Conservation (phyloP, 2,329 filamentous ascomycete species). For the Neonectria ditissima region DNA sequence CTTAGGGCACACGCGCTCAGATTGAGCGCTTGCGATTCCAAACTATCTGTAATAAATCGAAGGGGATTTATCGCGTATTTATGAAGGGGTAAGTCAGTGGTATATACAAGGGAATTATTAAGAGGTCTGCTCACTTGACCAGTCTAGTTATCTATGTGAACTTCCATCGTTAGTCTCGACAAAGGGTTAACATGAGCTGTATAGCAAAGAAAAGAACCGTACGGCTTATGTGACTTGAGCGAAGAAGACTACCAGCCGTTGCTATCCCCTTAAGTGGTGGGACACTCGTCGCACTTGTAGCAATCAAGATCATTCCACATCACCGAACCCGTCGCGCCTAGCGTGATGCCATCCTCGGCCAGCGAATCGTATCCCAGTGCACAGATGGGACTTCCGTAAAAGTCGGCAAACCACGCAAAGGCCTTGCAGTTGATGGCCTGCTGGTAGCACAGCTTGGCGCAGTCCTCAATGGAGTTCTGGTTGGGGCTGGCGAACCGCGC, state of each 20-base stretch:
- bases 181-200: neutral
- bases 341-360: conserved; percentile 9
- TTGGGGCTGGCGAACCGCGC: conserved; percentile 13
- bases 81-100: neutral
- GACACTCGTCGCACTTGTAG: conserved; percentile 12
- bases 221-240: no score
- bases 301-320: conserved; percentile 17
- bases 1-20: neutral
- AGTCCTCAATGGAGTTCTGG: conserved; percentile 10
- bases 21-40: neutral
- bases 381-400: conserved; percentile 3
- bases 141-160: neutral
- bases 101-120: neutral
- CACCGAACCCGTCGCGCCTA: neutral
- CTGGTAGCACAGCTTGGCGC: conserved; percentile 16
- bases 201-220: no score
- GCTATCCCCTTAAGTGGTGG: neutral
- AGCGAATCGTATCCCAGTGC: conserved; percentile 16
- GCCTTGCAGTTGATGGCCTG: conserved; percentile 21
- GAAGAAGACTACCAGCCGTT: no score
- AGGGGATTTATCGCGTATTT: neutral
- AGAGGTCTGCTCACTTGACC: neutral
- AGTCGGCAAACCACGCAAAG: conserved; percentile 11
- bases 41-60: neutral
- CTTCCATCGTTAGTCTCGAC: neutral